These are phyloP conservation scores for Leucoagaricus sp. DNA, from an alignment of 1,284 basidiomycete genomes.

Conservation along the genomic window DNA sequence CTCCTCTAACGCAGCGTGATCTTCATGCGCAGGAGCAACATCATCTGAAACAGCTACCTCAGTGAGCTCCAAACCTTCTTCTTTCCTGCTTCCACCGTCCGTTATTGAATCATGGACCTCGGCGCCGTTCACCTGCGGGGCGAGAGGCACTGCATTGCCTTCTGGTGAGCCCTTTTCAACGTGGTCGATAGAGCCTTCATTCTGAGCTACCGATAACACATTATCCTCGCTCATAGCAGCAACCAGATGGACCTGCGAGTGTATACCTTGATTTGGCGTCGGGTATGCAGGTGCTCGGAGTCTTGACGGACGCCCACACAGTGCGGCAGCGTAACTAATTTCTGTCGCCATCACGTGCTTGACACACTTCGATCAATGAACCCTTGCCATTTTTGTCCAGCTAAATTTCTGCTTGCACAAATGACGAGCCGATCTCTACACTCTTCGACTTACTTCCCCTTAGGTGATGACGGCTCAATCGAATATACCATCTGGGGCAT, in stretches of 20 bases:
- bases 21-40: conserved; percentile 1
- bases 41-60: background rate
- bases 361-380: background rate
- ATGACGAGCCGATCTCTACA: background rate
- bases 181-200: background rate
- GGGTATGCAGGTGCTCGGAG: background rate
- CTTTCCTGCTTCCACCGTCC: background rate
- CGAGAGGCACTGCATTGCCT: conserved; percentile 1
- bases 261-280: background rate
- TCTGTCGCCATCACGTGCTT: conserved; percentile 14
- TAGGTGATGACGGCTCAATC: conserved; percentile 10
- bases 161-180: background rate
- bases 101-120: background rate
- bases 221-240: conserved; percentile 10
- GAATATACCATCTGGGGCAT: conserved; percentile 54
- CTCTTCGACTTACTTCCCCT: background rate
- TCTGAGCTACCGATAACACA: background rate
- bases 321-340: conserved; percentile 1
- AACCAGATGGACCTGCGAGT: background rate
- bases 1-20: conserved; percentile 10
- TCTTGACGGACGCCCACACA: background rate
- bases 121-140: conserved; percentile 4
- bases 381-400: background rate
- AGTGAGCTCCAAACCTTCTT: background rate
- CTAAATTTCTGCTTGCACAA: background rate